A percentile compares a stretch with the other conserved stretches of the same genome.
Evolutionary conservation across 148 eudicot genomes (phyloP).

Genomic region (Nepenthes gracilis): DNA sequence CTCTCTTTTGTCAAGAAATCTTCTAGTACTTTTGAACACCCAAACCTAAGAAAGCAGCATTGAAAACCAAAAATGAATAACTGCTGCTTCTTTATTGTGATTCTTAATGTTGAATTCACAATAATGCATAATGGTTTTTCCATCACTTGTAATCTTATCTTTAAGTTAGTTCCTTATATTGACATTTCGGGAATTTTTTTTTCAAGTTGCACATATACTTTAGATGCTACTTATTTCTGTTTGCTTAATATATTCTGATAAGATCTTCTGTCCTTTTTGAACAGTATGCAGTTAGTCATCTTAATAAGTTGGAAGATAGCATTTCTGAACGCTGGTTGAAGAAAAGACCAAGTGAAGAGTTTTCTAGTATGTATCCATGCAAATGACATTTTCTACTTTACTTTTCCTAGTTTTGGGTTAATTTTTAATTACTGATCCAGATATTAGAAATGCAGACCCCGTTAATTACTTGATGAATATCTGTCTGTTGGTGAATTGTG

Average conservation of each 20-base stretch:
- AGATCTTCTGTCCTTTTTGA: neutral
- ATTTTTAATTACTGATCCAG: neutral
- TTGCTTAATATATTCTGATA: neutral
- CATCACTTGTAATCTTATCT: neutral
- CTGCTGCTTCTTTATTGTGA: neutral
- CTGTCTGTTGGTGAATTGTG: too few relatives aligned
- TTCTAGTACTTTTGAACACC: too few relatives aligned
- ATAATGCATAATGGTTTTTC: neutral
- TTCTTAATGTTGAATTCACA: neutral
- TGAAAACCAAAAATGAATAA: too few relatives aligned
- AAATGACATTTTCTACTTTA: slow-evolving; percentile 6
- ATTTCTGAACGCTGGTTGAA: slow-evolving; percentile 79
- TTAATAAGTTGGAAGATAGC: slow-evolving; percentile 92
- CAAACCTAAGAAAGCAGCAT: too few relatives aligned
- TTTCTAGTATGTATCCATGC: slow-evolving; percentile 37
- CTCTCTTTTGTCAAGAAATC: too few relatives aligned
- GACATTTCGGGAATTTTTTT: neutral
- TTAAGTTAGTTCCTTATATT: neutral
- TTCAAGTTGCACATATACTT: neutral
- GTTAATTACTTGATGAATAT: too few relatives aligned
- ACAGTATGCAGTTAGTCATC: slow-evolving; percentile 89
- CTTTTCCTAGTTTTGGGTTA: neutral
- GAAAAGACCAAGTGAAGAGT: slow-evolving; percentile 52
- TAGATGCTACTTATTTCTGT: neutral
- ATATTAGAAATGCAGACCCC: too few relatives aligned